These are phyloP conservation scores for Trichoderma atrobrunneum DNA, from an alignment of 2,329 filamentous ascomycete genomes.

Conservation along the genomic window DNA sequence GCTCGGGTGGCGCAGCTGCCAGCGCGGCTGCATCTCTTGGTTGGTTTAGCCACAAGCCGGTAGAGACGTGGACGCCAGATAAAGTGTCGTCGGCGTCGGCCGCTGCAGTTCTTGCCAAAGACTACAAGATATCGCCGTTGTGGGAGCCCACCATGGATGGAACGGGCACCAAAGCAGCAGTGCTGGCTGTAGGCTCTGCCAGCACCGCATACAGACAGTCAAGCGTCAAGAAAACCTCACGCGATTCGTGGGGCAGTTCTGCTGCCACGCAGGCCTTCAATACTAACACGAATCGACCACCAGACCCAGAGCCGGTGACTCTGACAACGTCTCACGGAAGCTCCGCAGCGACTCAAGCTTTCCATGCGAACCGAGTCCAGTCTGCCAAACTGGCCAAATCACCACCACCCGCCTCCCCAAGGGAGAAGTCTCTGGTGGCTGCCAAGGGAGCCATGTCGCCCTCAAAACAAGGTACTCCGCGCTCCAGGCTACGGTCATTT, in stretches of 20 bases:
- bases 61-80: slow-evolving; percentile 65
- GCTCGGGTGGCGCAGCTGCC: slow-evolving; percentile 58
- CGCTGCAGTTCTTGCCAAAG: slow-evolving; percentile 43
- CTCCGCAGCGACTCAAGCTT: slow-evolving; percentile 38
- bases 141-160: slow-evolving; percentile 64
- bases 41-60: slow-evolving; percentile 64
- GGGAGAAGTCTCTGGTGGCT: slow-evolving; percentile 66
- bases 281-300: slow-evolving; percentile 28
- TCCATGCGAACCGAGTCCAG: slow-evolving; percentile 33
- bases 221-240: slow-evolving; percentile 23
- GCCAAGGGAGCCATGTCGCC: slow-evolving; percentile 73
- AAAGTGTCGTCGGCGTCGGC: slow-evolving; percentile 50
- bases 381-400: slow-evolving; percentile 27
- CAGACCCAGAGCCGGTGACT: slow-evolving; percentile 20
- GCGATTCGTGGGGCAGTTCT: slow-evolving; percentile 57
- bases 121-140: slow-evolving; percentile 45
- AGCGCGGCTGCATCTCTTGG: slow-evolving; percentile 72
- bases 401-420: slow-evolving; percentile 40
- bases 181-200: slow-evolving; percentile 55
- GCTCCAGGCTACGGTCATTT: slow-evolving; percentile 49
- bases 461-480: slow-evolving; percentile 61
- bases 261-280: slow-evolving; percentile 66
- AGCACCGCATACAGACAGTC: slow-evolving; percentile 31
- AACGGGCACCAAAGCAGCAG: slow-evolving; percentile 70
- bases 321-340: slow-evolving; percentile 25